Conservation (phyloP, 2,329 filamentous ascomycete genomes). For the Grosmannia penicillata region DNA sequence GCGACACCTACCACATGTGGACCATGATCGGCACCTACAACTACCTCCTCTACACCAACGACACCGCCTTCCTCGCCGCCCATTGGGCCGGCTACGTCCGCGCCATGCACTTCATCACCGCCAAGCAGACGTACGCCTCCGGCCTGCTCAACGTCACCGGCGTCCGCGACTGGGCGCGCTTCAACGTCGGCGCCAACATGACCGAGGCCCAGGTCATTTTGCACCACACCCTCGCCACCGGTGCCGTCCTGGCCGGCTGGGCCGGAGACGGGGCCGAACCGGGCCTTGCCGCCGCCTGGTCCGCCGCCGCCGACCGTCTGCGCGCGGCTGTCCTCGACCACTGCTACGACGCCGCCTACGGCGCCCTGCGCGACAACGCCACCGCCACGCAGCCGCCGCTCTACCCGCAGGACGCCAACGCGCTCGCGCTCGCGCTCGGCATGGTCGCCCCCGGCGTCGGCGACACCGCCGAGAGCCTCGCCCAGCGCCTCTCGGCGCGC, state of each 20-base stretch:
- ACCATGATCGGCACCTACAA: slow-evolving; percentile 40
- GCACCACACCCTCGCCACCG: slow-evolving; percentile 38
- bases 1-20: slow-evolving; percentile 20
- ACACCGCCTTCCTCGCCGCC: slow-evolving; percentile 20
- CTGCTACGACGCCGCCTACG: slow-evolving; percentile 31
- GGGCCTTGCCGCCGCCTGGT: slow-evolving; percentile 21
- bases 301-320: slow-evolving; percentile 23
- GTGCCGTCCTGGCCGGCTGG: slow-evolving; percentile 33
- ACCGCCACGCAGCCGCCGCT: slow-evolving; percentile 26
- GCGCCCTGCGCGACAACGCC: slow-evolving; percentile 38
- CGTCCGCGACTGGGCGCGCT: slow-evolving; percentile 34
- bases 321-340: slow-evolving; percentile 27
- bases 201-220: slow-evolving; percentile 36
- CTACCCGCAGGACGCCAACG: slow-evolving; percentile 46
- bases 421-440: slow-evolving; percentile 35
- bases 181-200: slow-evolving; percentile 32
- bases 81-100: slow-evolving; percentile 19
- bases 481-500: slow-evolving; percentile 24
- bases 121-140: slow-evolving; percentile 11
- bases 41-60: slow-evolving; percentile 37
- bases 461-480: slow-evolving; percentile 5
- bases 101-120: slow-evolving; percentile 16
- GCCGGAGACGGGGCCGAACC: slow-evolving; percentile 21
- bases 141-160: slow-evolving; percentile 35
- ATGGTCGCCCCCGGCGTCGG: slow-evolving; percentile 34